Evolutionary conservation across 495 filamentous ascomycete species (phyloP).

Genomic region (Penicillium samsonianum): DNA sequence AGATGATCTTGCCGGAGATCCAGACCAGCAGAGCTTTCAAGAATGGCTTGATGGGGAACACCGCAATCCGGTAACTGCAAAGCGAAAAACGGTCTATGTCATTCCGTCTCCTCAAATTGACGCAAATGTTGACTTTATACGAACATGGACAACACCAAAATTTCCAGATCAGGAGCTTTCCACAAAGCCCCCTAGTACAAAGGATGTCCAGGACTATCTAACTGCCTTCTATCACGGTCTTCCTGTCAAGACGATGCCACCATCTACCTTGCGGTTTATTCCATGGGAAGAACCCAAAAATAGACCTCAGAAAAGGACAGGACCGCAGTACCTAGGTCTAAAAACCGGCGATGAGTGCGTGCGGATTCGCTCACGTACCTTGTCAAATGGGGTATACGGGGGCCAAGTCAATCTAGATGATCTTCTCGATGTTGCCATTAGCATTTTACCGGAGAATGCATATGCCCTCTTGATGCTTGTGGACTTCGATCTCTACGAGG

Average conservation of each 20-base stretch:
- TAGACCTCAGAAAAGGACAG: slow-evolving; percentile 9
- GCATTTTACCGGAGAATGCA: slow-evolving; percentile 58
- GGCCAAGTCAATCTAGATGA: slow-evolving; percentile 64
- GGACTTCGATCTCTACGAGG: slow-evolving; percentile 66
- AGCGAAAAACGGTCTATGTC: slow-evolving; percentile 57
- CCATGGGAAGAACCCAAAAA: slow-evolving; percentile 43
- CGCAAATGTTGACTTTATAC: slow-evolving; percentile 33
- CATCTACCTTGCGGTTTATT: slow-evolving; percentile 40
- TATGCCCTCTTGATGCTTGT: slow-evolving; percentile 59
- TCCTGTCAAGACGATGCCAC: slow-evolving; percentile 46
- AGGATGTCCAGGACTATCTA: slow-evolving; percentile 55
- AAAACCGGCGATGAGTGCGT: slow-evolving; percentile 35
- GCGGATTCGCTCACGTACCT: slow-evolving; percentile 56
- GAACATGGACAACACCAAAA: slow-evolving; percentile 7
- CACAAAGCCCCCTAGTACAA: slow-evolving; percentile 14
- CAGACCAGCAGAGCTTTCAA: slow-evolving; percentile 58
- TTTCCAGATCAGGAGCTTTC: neutral
- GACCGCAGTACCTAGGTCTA: slow-evolving; percentile 44
- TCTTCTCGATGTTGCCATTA: slow-evolving; percentile 60
- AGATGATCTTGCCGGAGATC: slow-evolving; percentile 59
- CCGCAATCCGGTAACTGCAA: slow-evolving; percentile 54
- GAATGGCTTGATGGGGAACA: slow-evolving; percentile 52
- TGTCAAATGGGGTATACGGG: slow-evolving; percentile 48
- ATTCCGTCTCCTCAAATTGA: slow-evolving; percentile 43
- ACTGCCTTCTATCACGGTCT: slow-evolving; percentile 62